These are phyloP conservation scores for Cyclotella choctawhatcheeana DNA, from an alignment of 108 stramenopile genomes.

Conservation along the genomic window DNA sequence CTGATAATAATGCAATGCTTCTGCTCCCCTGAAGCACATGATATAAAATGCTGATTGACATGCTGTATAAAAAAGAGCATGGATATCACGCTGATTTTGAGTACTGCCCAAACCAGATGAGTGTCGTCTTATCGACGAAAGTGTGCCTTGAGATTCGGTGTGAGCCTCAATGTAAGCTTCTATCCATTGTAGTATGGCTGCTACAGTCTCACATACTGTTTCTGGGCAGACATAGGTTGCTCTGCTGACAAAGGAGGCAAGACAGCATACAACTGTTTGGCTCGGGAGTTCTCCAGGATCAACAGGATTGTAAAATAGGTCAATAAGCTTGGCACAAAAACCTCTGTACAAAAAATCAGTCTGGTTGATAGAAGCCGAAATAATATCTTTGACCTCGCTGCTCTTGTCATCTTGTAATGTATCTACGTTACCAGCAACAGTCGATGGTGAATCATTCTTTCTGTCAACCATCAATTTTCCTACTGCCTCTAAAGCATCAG, in stretches of 20 bases:
- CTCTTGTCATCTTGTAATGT: background rate
- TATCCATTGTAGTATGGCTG: conserved; percentile 86
- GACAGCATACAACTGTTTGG: conserved; percentile 90
- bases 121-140: conserved; percentile 13
- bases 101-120: conserved; percentile 52
- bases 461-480: conserved; percentile 42
- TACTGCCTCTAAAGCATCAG: conserved; percentile 46
- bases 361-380: conserved; percentile 13
- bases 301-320: conserved; percentile 73
- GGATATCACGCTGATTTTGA: conserved; percentile 66
- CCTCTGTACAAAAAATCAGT: conserved; percentile 70
- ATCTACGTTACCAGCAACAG: background rate
- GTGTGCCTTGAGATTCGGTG: conserved; percentile 2
- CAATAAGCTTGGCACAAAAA: conserved; percentile 76
- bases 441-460: conserved; percentile 8
- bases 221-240: conserved; percentile 80
- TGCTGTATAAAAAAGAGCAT: conserved; percentile 92
- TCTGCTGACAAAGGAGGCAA: conserved; percentile 95
- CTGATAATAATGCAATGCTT: conserved; percentile 68
- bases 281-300: conserved; percentile 67
- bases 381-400: background rate
- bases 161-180: conserved; percentile 80
- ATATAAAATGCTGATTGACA: conserved; percentile 98
- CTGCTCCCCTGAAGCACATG: conserved; percentile 94
- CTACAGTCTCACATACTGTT: conserved; percentile 78